Evolutionary conservation across 2,329 filamentous ascomycete genomes (phyloP).

Genomic region (Cyphellophora europaea): DNA sequence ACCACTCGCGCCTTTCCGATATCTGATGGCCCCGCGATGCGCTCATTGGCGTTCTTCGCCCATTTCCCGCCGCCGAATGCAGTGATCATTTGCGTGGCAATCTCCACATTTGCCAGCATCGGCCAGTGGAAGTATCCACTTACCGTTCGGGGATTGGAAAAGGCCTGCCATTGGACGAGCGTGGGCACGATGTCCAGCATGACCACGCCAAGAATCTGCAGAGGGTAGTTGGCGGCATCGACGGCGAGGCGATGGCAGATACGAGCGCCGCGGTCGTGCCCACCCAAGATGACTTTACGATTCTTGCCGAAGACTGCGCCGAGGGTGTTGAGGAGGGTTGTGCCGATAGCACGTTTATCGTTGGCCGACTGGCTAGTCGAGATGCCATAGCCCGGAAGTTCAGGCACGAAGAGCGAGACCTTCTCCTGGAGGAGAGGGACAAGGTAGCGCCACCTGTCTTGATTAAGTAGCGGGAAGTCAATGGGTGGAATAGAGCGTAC

Average conservation of each 20-base stretch:
- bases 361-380: slow-evolving; percentile 11
- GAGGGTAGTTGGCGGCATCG: slow-evolving; percentile 21
- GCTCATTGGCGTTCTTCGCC: slow-evolving; percentile 24
- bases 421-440: slow-evolving; percentile 12
- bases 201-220: slow-evolving; percentile 28
- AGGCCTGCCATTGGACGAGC: slow-evolving; percentile 32
- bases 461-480: no score
- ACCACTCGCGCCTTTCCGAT: slow-evolving; percentile 7
- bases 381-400: slow-evolving; percentile 19
- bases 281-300: slow-evolving; percentile 33
- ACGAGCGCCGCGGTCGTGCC: slow-evolving; percentile 41
- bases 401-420: slow-evolving; percentile 16
- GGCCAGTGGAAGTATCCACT: slow-evolving; percentile 39
- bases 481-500: no score
- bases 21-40: slow-evolving; percentile 18
- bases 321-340: slow-evolving; percentile 30
- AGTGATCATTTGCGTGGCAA: slow-evolving; percentile 33
- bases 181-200: slow-evolving; percentile 42
- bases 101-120: slow-evolving; percentile 35
- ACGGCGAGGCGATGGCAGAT: slow-evolving; percentile 39
- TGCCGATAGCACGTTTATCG: slow-evolving; percentile 32
- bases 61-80: slow-evolving; percentile 31
- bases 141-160: slow-evolving; percentile 25
- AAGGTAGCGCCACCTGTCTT: slow-evolving; percentile 3
- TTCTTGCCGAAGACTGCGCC: slow-evolving; percentile 22